Base-by-base conservation (phyloP, 2,329 filamentous ascomycete genomes). In the Nemania sp. region DNA sequence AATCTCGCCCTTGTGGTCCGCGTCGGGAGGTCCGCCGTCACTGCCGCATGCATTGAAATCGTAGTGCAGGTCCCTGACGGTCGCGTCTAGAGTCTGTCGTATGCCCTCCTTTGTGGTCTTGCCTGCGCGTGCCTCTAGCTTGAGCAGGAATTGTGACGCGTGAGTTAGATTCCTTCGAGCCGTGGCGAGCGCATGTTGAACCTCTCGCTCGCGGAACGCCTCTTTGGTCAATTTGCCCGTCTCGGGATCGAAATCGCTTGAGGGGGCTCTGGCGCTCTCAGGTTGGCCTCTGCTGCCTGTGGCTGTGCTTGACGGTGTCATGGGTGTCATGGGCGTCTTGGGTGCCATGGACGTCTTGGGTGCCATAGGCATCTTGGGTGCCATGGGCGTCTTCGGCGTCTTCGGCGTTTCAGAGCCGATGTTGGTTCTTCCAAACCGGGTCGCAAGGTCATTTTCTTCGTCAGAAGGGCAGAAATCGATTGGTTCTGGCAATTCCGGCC, bases 71-170 rank as follows among this genome's bases (percentile, higher is more conserved):
- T 69, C 63, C 1, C 45, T 42, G 1, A 69, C 64, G 5, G 69
- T 72, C 0, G 69, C 67, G 52, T 73, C 72, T 2, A 73, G 65
- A 1, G 71, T 71, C 20, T 67, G 66, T 15, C 70, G 62, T 20
- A 73, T 70, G 0, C 67, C 67, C 35, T 73, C 68, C 9, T 73
- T 72, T 11, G 67, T 67, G 5, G 67, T 57, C 25, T 69, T 69
- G 7, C 67, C 65, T 9, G 69, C 60, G 15, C 70, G 67, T 10
- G 64, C 69, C 52, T 73, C 69, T 13, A 73, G 56, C 52, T 73
- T 73, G 1, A 73, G 63, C n/a, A 72, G 29, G 49, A 69, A 71
- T 53, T 73, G 69, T 1, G 67, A 68, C 5, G 68, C 54, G 15
- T 63, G 64, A 1, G 69, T 71, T 10, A 73, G 57, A 45, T 68